Percentiles rank a stretch among this genome's conserved stretches.
Conservation (phyloP, 192 early-diverging fungal genomes). For the Gamsiella multidivaricata region DNA sequence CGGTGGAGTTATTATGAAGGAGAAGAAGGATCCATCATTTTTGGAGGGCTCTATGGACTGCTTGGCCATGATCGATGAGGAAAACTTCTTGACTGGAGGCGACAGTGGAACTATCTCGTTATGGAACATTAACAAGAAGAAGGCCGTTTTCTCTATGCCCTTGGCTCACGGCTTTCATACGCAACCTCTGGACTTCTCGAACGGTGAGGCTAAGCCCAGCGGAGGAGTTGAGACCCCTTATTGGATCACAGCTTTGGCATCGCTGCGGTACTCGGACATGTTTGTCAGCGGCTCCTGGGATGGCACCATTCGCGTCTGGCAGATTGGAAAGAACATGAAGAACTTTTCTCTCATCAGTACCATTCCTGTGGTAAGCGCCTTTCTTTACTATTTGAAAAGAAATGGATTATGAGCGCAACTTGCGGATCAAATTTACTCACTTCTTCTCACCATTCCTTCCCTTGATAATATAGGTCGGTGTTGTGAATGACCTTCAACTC, state of each 20-base stretch:
- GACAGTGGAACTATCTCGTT: conserved; percentile 92
- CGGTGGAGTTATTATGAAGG: conserved; percentile 31
- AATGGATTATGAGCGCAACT: neutral
- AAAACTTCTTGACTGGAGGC: conserved; percentile 90
- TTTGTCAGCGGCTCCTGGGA: conserved; percentile 93
- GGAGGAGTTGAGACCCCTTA: conserved; percentile 63
- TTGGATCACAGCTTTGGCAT: conserved; percentile 92
- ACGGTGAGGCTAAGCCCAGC: conserved; percentile 23
- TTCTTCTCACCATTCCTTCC: neutral
- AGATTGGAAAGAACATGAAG: conserved; percentile 74
- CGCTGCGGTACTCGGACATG: conserved; percentile 86
- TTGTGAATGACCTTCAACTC: conserved; percentile 48
- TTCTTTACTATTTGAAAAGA: no score
- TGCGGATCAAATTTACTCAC: neutral
- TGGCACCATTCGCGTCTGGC: conserved; percentile 90
- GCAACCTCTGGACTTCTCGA: conserved; percentile 57
- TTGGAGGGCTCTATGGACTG: conserved; percentile 83
- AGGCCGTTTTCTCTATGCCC: conserved; percentile 84
- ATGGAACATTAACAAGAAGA: conserved; percentile 94
- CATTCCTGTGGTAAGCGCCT: conserved; percentile 72
- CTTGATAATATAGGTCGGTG: conserved; percentile 21
- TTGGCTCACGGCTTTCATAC: conserved; percentile 79
- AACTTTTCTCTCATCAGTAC: conserved; percentile 67
- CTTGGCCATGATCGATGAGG: conserved; percentile 93
- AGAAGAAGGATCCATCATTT: conserved; percentile 47